Evolutionary conservation across 495 filamentous ascomycete species (phyloP).

Genomic region (Penicillium atrosanguineum): DNA sequence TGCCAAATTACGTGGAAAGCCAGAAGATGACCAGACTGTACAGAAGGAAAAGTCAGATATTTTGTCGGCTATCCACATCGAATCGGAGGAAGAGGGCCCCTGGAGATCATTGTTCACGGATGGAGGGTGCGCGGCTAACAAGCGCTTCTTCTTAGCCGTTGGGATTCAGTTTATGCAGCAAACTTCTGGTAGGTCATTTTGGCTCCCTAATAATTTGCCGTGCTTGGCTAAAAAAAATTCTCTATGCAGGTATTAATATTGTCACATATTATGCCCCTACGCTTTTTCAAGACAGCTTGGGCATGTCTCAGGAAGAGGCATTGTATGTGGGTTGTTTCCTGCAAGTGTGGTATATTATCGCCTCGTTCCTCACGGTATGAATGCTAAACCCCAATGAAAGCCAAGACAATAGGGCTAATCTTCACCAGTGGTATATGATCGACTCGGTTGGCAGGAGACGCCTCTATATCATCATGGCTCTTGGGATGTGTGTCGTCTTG

Average conservation of each 20-base stretch:
- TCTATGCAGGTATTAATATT: conserved; percentile 24
- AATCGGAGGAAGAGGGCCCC: conserved; percentile 12
- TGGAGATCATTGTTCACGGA: conserved; percentile 25
- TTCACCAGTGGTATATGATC: conserved; percentile 29
- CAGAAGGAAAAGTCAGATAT: conserved; percentile 20
- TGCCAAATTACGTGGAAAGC: conserved; percentile 37
- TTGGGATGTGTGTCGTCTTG: conserved; percentile 29
- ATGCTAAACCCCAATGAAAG: background rate
- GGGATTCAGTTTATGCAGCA: conserved; percentile 41
- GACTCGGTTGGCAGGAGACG: conserved; percentile 23
- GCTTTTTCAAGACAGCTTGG: conserved; percentile 24
- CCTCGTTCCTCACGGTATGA: conserved; percentile 29
- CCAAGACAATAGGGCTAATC: background rate
- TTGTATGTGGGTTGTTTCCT: conserved; percentile 27
- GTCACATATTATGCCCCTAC: conserved; percentile 33
- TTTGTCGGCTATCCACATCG: conserved; percentile 13
- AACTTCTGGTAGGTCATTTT: conserved; percentile 18
- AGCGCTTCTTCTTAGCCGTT: conserved; percentile 31
- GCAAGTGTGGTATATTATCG: conserved; percentile 30
- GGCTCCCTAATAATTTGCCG: no score
- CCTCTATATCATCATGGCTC: conserved; percentile 30
- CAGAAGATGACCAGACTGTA: conserved; percentile 23
- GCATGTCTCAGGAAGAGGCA: conserved; percentile 22
- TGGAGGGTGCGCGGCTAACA: conserved; percentile 24
- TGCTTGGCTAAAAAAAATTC: background rate